These are phyloP conservation scores for Zelopaecilomyces penicillatus DNA, from an alignment of 2,329 filamentous ascomycete genomes.

Conservation along the genomic window DNA sequence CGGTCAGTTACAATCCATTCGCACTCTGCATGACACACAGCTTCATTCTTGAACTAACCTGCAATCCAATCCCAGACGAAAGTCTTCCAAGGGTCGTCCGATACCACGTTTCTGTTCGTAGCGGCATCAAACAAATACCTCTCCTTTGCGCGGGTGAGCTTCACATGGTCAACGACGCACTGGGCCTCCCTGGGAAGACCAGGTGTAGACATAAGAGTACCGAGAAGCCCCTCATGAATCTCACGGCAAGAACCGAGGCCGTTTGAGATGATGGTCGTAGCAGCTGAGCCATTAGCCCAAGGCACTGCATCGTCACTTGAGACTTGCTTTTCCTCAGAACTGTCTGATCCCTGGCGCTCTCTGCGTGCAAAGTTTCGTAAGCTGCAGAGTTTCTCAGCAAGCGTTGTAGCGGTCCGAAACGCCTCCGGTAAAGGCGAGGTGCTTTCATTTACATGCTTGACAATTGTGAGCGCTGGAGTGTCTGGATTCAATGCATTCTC, in stretches of 20 bases:
- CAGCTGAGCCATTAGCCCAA: constrained; percentile 21
- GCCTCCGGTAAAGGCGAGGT: constrained; percentile 29
- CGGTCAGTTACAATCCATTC: constrained; percentile 11
- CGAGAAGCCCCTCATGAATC: constrained; percentile 47
- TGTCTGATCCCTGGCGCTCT: constrained; percentile 15
- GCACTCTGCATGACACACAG: background rate
- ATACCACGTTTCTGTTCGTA: constrained; percentile 58
- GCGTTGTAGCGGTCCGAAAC: constrained; percentile 32
- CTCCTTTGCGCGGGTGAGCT: constrained; percentile 52
- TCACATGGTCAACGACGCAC: constrained; percentile 45
- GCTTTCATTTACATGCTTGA: constrained; percentile 30
- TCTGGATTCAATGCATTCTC: constrained; percentile 31
- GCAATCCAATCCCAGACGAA: constrained; percentile 72
- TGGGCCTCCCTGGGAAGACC: constrained; percentile 44
- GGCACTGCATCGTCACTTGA: constrained; percentile 17
- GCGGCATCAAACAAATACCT: constrained; percentile 56
- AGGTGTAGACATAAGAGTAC: constrained; percentile 33
- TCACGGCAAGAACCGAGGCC: constrained; percentile 43
- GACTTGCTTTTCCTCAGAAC: constrained; percentile 16
- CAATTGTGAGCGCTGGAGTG: constrained; percentile 22
- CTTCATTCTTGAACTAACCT: constrained; percentile 34
- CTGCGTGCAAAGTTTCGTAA: constrained; percentile 32
- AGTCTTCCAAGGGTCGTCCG: constrained; percentile 65
- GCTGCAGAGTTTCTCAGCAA: constrained; percentile 41
- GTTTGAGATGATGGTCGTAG: constrained; percentile 30